Conservation (phyloP, 2,329 filamentous ascomycete species). For the Cadophora gregata region DNA sequence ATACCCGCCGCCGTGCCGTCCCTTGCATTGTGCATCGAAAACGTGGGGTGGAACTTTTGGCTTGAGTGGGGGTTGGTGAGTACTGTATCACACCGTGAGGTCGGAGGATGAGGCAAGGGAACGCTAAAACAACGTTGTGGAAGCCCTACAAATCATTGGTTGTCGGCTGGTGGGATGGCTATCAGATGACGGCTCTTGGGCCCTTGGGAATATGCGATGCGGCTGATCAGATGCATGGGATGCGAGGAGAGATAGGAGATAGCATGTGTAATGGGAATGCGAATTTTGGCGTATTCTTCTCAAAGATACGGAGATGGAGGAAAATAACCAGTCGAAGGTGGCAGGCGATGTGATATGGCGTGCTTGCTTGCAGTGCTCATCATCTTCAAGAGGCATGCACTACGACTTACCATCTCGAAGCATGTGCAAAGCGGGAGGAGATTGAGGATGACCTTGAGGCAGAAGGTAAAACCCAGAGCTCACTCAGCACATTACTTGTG, state of each 20-base stretch:
- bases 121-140: constrained; percentile 3
- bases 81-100: not conserved
- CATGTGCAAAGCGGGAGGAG: not conserved
- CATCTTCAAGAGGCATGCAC: not conserved
- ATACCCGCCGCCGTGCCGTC: not conserved
- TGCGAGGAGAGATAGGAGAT: not conserved
- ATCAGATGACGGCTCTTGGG: constrained; percentile 4
- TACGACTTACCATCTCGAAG: not conserved
- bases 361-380: not conserved
- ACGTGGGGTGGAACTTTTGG: not conserved
- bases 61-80: constrained; percentile 1
- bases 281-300: not conserved
- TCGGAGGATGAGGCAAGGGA: not conserved
- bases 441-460: not conserved
- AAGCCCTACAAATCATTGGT: not conserved
- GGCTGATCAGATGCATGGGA: not conserved
- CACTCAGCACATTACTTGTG: not conserved
- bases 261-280: constrained; percentile 17
- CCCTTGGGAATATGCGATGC: not conserved
- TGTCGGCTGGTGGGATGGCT: not conserved
- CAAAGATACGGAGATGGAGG: not conserved
- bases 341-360: constrained; percentile 3
- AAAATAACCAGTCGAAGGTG: not conserved
- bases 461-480: not conserved
- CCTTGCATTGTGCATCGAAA: not conserved